Conservation (phyloP, 2,329 filamentous ascomycete genomes). For the Emergomyces pasteurianus region DNA sequence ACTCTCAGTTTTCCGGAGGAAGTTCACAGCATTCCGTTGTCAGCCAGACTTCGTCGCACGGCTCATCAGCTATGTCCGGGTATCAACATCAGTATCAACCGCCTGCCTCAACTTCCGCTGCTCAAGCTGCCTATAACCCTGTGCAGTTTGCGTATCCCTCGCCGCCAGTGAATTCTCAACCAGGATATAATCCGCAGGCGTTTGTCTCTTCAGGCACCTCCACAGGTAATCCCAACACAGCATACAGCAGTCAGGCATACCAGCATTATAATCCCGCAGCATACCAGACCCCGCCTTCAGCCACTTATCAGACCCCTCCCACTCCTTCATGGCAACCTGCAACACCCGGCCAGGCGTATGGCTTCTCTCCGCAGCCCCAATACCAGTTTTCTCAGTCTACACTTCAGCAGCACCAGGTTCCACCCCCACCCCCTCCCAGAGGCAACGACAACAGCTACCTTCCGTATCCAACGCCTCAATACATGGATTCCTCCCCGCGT, state of each 20-base stretch:
- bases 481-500: slow-evolving; percentile 15
- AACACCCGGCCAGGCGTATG: slow-evolving; percentile 23
- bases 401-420: slow-evolving; percentile 6
- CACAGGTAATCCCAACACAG: slow-evolving; percentile 11
- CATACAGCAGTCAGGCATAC: slow-evolving; percentile 22
- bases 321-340: slow-evolving; percentile 23
- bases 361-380: slow-evolving; percentile 19
- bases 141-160: slow-evolving; percentile 45
- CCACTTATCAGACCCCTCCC: slow-evolving; percentile 19
- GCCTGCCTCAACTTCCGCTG: slow-evolving; percentile 24
- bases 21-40: slow-evolving; percentile 24
- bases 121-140: slow-evolving; percentile 48
- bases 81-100: slow-evolving; percentile 44
- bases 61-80: slow-evolving; percentile 28
- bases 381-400: slow-evolving; percentile 4
- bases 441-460: slow-evolving; percentile 23
- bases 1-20: slow-evolving; percentile 24
- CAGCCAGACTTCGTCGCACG: slow-evolving; percentile 32
- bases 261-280: slow-evolving; percentile 41
- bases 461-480: slow-evolving; percentile 23
- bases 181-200: slow-evolving; percentile 60
- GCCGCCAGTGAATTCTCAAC: slow-evolving; percentile 33
- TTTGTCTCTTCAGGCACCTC: slow-evolving; percentile 31
- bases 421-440: slow-evolving; percentile 27
- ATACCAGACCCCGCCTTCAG: slow-evolving; percentile 29